These are phyloP conservation scores for Chlamydomonas applanata DNA, from an alignment of 139 green algal genomes.

Conservation along the genomic window DNA sequence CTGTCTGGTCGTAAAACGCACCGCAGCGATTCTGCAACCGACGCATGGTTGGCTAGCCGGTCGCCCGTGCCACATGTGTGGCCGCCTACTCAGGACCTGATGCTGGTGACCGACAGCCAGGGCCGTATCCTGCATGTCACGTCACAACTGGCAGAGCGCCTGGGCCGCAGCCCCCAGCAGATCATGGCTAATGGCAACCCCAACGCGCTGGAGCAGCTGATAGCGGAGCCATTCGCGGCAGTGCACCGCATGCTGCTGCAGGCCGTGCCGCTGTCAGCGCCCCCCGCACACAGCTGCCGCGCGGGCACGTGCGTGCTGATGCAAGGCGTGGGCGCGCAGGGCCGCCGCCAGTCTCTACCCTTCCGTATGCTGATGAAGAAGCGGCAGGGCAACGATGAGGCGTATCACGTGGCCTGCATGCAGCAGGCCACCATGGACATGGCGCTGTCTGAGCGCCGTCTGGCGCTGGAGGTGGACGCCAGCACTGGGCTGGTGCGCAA, in stretches of 20 bases:
- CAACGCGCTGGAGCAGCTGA: too few relatives aligned
- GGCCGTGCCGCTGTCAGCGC: neutral
- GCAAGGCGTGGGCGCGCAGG: neutral
- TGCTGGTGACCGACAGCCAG: slow-evolving; percentile 44
- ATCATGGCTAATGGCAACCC: too few relatives aligned
- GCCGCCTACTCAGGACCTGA: slow-evolving; percentile 11
- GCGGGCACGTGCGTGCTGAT: neutral
- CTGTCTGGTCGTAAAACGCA: too few relatives aligned
- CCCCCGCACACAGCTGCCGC: too few relatives aligned
- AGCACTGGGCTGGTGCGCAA: too few relatives aligned
- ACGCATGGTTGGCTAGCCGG: too few relatives aligned
- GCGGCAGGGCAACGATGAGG: neutral
- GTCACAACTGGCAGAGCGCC: slow-evolving; percentile 15
- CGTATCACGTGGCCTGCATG: neutral
- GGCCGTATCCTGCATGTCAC: slow-evolving; percentile 44
- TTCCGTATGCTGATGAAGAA: too few relatives aligned
- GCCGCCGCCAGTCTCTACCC: neutral
- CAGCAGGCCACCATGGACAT: neutral
- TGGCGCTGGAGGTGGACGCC: too few relatives aligned
- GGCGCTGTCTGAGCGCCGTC: slow-evolving; percentile 4
- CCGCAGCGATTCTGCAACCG: too few relatives aligned
- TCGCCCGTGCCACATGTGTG: too few relatives aligned
- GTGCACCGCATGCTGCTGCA: neutral
- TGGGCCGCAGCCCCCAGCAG: too few relatives aligned
- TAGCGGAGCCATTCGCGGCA: too few relatives aligned